phyloP scores from a whole-genome alignment of 306 rosid genomes.

The Acacia acuminata region DNA sequence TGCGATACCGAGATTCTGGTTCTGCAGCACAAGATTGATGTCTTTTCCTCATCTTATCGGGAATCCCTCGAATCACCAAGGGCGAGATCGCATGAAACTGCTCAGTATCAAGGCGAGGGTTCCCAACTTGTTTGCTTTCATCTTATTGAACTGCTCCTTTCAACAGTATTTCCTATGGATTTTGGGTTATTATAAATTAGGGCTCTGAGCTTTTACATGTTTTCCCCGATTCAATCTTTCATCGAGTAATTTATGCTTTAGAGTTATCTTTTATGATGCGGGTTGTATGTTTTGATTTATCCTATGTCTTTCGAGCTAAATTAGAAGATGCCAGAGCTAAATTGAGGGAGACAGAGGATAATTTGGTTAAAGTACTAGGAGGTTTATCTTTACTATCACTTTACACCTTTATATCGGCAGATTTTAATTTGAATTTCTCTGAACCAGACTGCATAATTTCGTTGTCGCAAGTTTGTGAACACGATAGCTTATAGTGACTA shows the following conservation, averaged over 20 bases:
- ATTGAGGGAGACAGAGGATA: conserved; percentile 78
- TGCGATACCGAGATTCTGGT: too few relatives aligned
- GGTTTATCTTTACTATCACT: conserved; percentile 39
- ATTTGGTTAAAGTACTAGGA: conserved; percentile 78
- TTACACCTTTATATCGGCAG: background rate
- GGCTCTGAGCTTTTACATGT: conserved; percentile 36
- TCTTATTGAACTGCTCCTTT: background rate
- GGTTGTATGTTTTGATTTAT: conserved; percentile 18
- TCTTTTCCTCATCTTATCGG: conserved; percentile 32
- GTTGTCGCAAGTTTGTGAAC: background rate
- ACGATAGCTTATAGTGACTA: background rate
- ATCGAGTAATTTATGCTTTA: background rate
- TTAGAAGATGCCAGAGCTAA: conserved; percentile 53
- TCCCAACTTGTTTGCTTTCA: background rate
- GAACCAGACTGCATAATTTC: background rate
- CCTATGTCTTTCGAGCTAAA: conserved; percentile 42
- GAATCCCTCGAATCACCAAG: conserved; percentile 47
- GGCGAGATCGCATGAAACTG: conserved; percentile 42
- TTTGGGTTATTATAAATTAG: conserved; percentile 31
- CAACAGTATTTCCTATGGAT: background rate
- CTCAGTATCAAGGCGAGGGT: conserved; percentile 52
- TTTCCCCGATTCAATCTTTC: background rate
- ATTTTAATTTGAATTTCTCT: conserved; percentile 15
- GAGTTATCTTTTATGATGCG: background rate
- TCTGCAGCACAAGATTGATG: too few relatives aligned